Base-by-base conservation (phyloP, 257 asterid species). In the Parsonsia alboflavescens region DNA sequence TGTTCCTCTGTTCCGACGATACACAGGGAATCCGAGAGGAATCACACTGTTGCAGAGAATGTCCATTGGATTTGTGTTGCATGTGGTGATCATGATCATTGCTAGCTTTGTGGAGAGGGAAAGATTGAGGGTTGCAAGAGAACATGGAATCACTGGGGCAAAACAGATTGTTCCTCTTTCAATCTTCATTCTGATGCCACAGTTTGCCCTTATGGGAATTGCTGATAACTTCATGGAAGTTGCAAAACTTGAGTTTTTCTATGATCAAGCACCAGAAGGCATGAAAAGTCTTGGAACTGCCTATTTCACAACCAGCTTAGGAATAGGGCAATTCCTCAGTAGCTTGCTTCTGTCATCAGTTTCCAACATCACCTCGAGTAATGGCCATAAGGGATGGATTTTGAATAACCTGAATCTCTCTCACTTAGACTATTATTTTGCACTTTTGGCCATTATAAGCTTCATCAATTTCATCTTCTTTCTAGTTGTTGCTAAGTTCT, bases 251-350 rank as follows among this genome's bases (percentile, higher is more conserved):
- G 90, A 86, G 78, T 86, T 86, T 42, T 84, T 86, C 79, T 86
- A 86, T 19, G 90, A 85, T 76, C 89, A 85, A 61, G 87, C 89
- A 10, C 89, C 89, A 0, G 90, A 84, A 73, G 84, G 79, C 78
- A 86, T 86, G 91, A 86, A 92, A 78, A 90, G 96, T 13, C 87
- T 92, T 0, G 97, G 97, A 19, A 80, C 97, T 0, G 86, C 97
- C 0, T 92, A 92, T 56, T 87, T 80, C 15, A 92, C 90, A 7
- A 90, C 91, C 0, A 88, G 90, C 61, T 69, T 92, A 24, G 93
- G 97, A 6, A 67, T 84, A 41, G 97, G 97, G 1, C 75, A 70
- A 68, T 90, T 86, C 76, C 68, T 92, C 71, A 88, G 96, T 76
- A 87, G 96, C 11, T 84, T 90, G 33, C 13, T 90, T 45, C 66